phyloP scores from a whole-genome alignment of 1,284 basidiomycete species.

The Ganoderma leucocontextum region DNA sequence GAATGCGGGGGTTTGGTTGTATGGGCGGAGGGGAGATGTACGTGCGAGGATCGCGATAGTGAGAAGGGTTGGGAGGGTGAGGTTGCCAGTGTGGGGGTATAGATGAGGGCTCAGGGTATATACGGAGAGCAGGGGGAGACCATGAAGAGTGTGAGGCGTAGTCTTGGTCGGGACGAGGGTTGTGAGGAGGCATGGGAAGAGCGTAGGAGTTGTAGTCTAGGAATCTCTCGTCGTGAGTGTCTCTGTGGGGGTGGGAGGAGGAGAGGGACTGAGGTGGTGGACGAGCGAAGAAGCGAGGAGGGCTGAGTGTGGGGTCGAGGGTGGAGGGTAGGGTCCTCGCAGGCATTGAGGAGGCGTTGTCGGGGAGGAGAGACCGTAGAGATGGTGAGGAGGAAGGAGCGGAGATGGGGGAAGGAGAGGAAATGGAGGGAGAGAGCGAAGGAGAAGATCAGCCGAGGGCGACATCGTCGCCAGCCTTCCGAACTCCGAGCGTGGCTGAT shows the following conservation, averaged over 20 bases:
- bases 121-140: constrained; percentile 22
- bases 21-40: constrained; percentile 13
- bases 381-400: constrained; percentile 15
- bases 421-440: constrained; percentile 24
- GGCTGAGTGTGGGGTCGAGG: constrained; percentile 26
- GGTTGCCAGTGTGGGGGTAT: constrained; percentile 34
- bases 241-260: constrained; percentile 18
- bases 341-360: constrained; percentile 22
- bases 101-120: constrained; percentile 33
- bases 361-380: constrained; percentile 8
- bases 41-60: constrained; percentile 23
- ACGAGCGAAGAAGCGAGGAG: constrained; percentile 28
- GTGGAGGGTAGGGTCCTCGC: constrained; percentile 26
- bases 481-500: constrained; percentile 19
- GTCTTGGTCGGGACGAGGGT: constrained; percentile 29
- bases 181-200: constrained; percentile 25
- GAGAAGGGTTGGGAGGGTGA: constrained; percentile 21
- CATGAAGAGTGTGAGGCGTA: constrained; percentile 23
- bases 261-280: constrained; percentile 15
- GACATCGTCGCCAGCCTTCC: constrained; percentile 19
- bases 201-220: constrained; percentile 20
- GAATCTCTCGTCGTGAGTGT: constrained; percentile 22
- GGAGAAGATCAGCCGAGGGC: constrained; percentile 22
- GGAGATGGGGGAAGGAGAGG: constrained; percentile 24
- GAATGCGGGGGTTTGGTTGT: constrained; percentile 13